Evolutionary conservation across 2,329 filamentous ascomycete genomes (phyloP), one percentile per base, ranked within the genome.

Genomic region (Fusarium beomiforme): DNA sequence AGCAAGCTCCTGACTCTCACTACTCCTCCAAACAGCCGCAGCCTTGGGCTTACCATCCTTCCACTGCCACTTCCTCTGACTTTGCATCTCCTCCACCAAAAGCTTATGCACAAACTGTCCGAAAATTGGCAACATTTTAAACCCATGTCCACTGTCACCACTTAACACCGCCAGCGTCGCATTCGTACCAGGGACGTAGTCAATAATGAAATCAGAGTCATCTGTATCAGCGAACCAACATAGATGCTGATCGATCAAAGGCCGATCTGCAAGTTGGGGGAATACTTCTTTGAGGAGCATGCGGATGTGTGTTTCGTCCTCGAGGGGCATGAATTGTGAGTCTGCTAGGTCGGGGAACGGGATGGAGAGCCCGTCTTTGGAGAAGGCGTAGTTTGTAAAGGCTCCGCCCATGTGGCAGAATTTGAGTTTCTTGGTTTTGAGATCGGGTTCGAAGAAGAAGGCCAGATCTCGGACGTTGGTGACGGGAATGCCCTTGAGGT

Each of bases 351-450:
- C 29, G 10, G 49, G 37, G 6, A 69, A 70, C 0, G 68, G 68
- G 0, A 70, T 24, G 0, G 68, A 70, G 8, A 70, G 39, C 4
- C 68, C 68, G 9, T 70, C 68, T n/a, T 64, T 70, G 17, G 68
- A 47, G 19, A 46, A 69, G 2, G 68, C 33, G 26, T 70, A 71
- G 19, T 70, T 70, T 21, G 68, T 70, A 14, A 59, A 70, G 0
- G 68, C 68, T 1, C 68, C 68, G 2, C 68, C 68, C 68, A 70
- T 71, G 14, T 70, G 68, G 13, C 68, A 70, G 39, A 70, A 71
- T 12, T 70, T 70, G 8, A 70, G 36, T 6, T 70, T 70, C 49
- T 71, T 69, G 19, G 68, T 70, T 0, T 53, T 42, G 3, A 64
- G 24, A 4, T 70, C 68, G 0, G 68, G 68, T 6, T 70, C 68